Evolutionary conservation across 768 basidiomycete genomes (phyloP).

Genomic region (Hericium coralloides): DNA sequence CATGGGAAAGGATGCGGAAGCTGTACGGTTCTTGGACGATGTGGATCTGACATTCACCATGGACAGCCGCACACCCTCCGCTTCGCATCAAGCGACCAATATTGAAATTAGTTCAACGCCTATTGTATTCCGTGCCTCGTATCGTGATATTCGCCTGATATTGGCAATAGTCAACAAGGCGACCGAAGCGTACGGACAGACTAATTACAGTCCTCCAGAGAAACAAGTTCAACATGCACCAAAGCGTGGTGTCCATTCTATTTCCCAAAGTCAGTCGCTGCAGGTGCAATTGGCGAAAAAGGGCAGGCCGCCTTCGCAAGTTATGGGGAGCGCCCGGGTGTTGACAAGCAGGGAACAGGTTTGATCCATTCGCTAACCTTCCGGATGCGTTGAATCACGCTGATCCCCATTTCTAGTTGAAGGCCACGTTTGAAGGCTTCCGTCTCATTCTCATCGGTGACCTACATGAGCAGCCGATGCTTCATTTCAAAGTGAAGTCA

Average conservation of each 20-base stretch:
- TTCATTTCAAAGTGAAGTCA: slow-evolving; percentile 81
- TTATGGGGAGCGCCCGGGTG: slow-evolving; percentile 32
- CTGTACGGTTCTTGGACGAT: slow-evolving; percentile 88
- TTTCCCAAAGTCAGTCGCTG: too few species aligned
- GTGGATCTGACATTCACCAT: slow-evolving; percentile 81
- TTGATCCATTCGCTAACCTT: background rate
- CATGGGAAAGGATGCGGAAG: slow-evolving; percentile 80
- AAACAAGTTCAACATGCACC: background rate
- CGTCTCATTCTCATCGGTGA: slow-evolving; percentile 92
- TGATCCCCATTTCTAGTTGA: slow-evolving; percentile 42
- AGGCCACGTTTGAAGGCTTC: slow-evolving; percentile 84
- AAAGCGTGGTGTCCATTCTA: too few species aligned
- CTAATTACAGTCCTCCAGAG: slow-evolving; percentile 16
- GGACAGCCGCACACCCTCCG: slow-evolving; percentile 68
- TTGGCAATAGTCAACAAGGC: slow-evolving; percentile 81
- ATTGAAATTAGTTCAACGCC: slow-evolving; percentile 79
- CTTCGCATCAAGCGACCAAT: slow-evolving; percentile 62
- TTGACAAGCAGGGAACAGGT: slow-evolving; percentile 82
- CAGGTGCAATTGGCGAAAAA: background rate
- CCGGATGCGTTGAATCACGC: background rate
- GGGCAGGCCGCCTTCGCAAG: slow-evolving; percentile 6
- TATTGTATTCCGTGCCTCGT: slow-evolving; percentile 90
- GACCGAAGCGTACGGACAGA: slow-evolving; percentile 56
- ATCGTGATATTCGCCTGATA: slow-evolving; percentile 88
- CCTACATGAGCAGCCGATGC: slow-evolving; percentile 87